Base-by-base conservation (phyloP, 345 rosid genomes). In the Acer yangbiense region DNA sequence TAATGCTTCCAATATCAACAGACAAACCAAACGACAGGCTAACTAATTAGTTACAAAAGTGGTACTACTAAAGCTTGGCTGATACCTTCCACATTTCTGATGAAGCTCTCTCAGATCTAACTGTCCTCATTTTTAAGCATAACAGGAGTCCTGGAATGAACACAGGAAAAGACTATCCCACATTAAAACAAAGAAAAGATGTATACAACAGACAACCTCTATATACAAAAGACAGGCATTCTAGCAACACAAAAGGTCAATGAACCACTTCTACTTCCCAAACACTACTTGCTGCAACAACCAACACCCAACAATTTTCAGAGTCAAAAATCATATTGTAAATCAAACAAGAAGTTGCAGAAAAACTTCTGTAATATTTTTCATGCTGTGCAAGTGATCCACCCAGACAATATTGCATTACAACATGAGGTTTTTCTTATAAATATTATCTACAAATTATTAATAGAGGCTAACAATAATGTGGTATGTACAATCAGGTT, bases 21-120 rank as follows among this genome's bases (percentile, higher is more conserved):
- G 20, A 52, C n/a, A 68, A 20, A 25, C 58, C 54, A 70, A 46
- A 55, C 11, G 50, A 66, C 17, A 43, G 48, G 41, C 8, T 43
- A 11, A 60, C 18, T 65, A 64, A 17, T 20, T 70, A 44, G 18
- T 39, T 44, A 60, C 17, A 55, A 71, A 72, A 35, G 60, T 29
- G 18, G 39, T 14, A 48, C 76, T n/a, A 57, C 3, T 29, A 48
- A 75, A 61, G 72, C 50, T 11, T 77, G 3, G 7, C 58, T 50
- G 50, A 48, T 80, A 91, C 94, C 94, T 91, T 91, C 87, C 84
- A 77, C 77, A 86, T 91, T 71, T 91, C 94, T 44, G 89, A 87
- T 44, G 91, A 76, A 77, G 89, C 87, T 78, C 89, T 85, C 71
- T 91, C 94, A 67, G 89, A 89, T 86, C 86, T 80, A 76, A 89